Percentiles rank a stretch among this genome's conserved stretches.
Evolutionary conservation across 1,284 basidiomycete species (phyloP).

Genomic region (Leccinum insigne): DNA sequence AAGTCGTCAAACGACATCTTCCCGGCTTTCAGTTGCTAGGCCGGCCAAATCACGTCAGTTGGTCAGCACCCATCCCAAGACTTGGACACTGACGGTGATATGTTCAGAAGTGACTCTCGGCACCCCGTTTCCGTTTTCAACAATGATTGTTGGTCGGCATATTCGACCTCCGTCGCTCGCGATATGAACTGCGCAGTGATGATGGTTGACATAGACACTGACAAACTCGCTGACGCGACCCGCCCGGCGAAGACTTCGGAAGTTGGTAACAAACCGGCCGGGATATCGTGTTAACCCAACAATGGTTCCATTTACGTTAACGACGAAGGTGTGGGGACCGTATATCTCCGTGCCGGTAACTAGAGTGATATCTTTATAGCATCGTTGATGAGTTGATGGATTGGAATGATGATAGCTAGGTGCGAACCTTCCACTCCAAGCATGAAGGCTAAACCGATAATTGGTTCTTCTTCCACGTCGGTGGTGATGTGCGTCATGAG

Average conservation of each 20-base stretch:
- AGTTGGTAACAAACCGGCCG: conserved; percentile 84
- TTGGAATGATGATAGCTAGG: conserved; percentile 8
- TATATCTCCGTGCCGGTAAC: conserved; percentile 98
- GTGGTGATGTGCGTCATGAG: conserved; percentile 99
- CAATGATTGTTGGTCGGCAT: conserved; percentile 98
- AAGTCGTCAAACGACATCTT: conserved; percentile 93
- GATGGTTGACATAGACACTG: conserved; percentile 95
- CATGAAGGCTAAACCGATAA: conserved; percentile 89
- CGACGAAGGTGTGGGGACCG: conserved; percentile 87
- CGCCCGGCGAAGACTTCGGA: conserved; percentile 91
- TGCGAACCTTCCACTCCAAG: conserved; percentile 89
- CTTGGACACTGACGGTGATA: conserved; percentile 56
- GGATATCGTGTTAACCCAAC: conserved; percentile 93
- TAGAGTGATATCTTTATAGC: conserved; percentile 79
- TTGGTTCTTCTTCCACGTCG: conserved; percentile 96
- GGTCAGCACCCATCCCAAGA: not conserved
- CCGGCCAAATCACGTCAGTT: conserved; percentile 17
- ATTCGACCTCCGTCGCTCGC: conserved; percentile 98
- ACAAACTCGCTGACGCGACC: conserved; percentile 97
- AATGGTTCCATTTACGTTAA: conserved; percentile 97
- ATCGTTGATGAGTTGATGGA: conserved; percentile 16
- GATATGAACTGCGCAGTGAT: conserved; percentile 95
- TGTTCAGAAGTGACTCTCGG: conserved; percentile 84
- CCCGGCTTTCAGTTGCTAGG: conserved; percentile 79
- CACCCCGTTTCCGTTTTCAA: conserved; percentile 79